Evolutionary conservation across 306 rosid species (phyloP).

Genomic region (Cicer pinnatifidum): DNA sequence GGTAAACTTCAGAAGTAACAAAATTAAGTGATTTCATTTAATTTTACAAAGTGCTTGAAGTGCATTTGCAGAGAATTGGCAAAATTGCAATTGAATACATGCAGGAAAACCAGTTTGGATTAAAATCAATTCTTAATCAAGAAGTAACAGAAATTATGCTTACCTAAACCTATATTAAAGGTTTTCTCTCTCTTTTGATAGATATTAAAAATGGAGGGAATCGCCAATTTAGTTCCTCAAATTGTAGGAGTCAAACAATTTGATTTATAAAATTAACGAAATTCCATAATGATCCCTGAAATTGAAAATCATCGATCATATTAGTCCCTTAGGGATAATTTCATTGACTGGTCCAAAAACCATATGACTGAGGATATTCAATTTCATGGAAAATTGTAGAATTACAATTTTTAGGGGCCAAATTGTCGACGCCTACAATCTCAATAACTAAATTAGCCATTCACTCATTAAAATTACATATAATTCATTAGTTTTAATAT

Average conservation of each 20-base stretch:
- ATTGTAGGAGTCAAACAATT: background rate
- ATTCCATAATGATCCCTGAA: conserved; percentile 23
- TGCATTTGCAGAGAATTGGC: background rate
- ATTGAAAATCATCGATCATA: background rate
- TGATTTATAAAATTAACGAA: background rate
- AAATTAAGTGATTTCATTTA: conserved; percentile 29
- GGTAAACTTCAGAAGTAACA: background rate
- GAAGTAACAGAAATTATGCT: conserved; percentile 22
- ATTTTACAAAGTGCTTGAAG: conserved; percentile 3
- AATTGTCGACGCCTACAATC: conserved; percentile 5
- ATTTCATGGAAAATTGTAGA: background rate
- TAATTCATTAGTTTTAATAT: background rate
- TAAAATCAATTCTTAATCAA: conserved; percentile 18
- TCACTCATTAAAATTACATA: background rate
- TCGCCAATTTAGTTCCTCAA: background rate
- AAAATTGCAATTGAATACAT: conserved; percentile 18
- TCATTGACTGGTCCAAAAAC: background rate
- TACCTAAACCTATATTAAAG: background rate
- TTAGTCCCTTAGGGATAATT: background rate
- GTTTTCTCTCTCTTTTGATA: background rate
- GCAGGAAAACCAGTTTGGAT: conserved; percentile 13
- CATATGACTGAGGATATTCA: conserved; percentile 8
- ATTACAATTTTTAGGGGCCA: background rate
- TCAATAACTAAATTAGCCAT: conserved; percentile 6
- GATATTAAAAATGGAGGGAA: background rate